Percentiles rank a stretch among this genome's conserved stretches.
Evolutionary conservation across 257 asterid genomes (phyloP).

Genomic region (Jacaranda mimosifolia): DNA sequence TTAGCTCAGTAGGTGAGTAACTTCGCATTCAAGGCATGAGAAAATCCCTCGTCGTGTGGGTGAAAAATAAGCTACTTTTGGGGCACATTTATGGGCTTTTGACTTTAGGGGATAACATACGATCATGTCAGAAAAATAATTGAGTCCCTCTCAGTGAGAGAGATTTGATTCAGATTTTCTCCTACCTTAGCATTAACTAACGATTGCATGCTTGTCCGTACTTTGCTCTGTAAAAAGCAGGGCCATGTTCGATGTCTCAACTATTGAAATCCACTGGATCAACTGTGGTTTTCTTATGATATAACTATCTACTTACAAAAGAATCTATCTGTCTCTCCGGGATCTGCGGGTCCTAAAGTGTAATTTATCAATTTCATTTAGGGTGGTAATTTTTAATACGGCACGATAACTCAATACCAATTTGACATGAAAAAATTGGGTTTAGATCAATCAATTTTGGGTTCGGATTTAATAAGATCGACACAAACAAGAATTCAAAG

Average conservation of each 20-base stretch:
- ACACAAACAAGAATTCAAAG: no score
- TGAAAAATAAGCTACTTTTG: background rate
- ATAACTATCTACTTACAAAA: no score
- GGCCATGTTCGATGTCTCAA: background rate
- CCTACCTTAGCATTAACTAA: constrained; percentile 4
- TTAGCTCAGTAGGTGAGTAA: constrained; percentile 36
- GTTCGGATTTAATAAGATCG: no score
- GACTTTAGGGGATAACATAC: constrained; percentile 26
- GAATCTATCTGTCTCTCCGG: constrained; percentile 2
- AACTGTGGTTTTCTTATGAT: no score
- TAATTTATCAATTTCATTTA: constrained; percentile 19
- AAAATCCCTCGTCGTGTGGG: constrained; percentile 3
- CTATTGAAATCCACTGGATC: background rate
- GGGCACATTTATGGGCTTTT: constrained; percentile 30
- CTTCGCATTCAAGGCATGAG: constrained; percentile 23
- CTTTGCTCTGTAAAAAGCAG: background rate
- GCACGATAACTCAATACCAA: no score
- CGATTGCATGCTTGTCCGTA: background rate
- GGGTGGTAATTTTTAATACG: no score
- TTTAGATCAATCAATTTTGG: no score
- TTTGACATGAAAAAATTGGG: no score
- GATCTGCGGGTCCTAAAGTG: constrained; percentile 24
- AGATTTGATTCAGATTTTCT: constrained; percentile 26
- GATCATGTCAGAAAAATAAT: constrained; percentile 11
- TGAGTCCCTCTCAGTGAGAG: background rate